A percentile compares a stretch with the other conserved stretches of the same genome.
These are phyloP conservation scores for Eleusine indica DNA, from an alignment of 176 grass and related monocot genomes.

Conservation along the genomic window DNA sequence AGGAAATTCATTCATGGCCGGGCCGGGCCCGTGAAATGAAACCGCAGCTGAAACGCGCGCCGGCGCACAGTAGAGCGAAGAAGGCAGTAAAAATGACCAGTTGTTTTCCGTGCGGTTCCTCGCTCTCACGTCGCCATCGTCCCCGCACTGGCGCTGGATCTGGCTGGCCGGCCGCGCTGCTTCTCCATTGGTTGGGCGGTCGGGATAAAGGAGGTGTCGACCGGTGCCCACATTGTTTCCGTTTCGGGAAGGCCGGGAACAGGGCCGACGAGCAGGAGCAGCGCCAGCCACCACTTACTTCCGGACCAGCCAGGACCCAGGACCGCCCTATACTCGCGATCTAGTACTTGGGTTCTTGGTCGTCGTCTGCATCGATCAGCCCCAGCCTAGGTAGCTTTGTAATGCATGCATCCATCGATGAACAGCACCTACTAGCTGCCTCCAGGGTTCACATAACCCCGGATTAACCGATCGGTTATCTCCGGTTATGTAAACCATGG, in stretches of 20 bases:
- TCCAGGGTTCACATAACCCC: too few species aligned
- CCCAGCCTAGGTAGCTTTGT: too few species aligned
- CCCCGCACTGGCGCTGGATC: conserved; percentile 4
- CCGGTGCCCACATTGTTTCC: conserved; percentile 43
- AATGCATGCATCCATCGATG: not conserved
- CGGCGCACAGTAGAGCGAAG: too few species aligned
- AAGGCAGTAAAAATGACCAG: too few species aligned
- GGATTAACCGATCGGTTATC: too few species aligned
- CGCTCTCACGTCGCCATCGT: conserved; percentile 16
- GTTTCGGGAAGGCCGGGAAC: conserved; percentile 47
- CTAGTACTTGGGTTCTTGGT: too few species aligned
- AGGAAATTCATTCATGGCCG: not conserved
- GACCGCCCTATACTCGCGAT: not conserved
- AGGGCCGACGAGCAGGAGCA: not conserved
- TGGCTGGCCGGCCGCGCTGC: not conserved
- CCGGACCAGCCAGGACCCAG: too few species aligned
- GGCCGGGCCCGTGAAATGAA: too few species aligned
- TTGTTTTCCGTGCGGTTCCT: not conserved
- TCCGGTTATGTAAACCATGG: not conserved
- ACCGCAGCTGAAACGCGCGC: too few species aligned
- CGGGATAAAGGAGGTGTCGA: not conserved
- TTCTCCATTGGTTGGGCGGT: not conserved
- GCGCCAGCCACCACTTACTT: not conserved
- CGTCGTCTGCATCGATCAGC: too few species aligned
- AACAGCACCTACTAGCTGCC: not conserved